These are phyloP conservation scores for Backusella tuberculispora DNA, from an alignment of 192 early-diverging fungal genomes.

Conservation along the genomic window DNA sequence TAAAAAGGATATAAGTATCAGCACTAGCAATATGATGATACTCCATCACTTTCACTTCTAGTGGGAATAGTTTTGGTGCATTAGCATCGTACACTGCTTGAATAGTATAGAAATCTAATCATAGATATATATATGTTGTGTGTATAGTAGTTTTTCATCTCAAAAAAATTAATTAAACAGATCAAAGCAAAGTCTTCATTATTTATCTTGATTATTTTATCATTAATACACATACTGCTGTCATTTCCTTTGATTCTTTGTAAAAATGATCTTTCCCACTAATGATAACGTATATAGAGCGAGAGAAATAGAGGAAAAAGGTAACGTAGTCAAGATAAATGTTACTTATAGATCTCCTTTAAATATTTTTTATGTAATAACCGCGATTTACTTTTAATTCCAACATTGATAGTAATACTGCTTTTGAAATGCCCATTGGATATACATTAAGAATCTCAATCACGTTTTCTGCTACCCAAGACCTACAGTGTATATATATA, in stretches of 20 bases:
- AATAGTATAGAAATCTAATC: slow-evolving; percentile 21
- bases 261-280: slow-evolving; percentile 28
- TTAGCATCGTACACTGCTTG: slow-evolving; percentile 3
- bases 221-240: background rate
- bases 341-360: background rate
- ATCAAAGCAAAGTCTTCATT: no score
- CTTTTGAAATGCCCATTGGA: slow-evolving; percentile 21
- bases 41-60: background rate
- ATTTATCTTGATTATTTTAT: no score
- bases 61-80: background rate
- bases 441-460: background rate
- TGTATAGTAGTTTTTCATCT: background rate
- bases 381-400: slow-evolving; percentile 18
- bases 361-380: background rate
- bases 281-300: background rate
- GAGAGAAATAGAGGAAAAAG: no score
- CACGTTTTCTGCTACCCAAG: slow-evolving; percentile 23
- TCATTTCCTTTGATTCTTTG: slow-evolving; percentile 15
- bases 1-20: slow-evolving; percentile 32
- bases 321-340: background rate
- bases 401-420: background rate
- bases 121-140: background rate
- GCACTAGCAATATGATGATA: background rate
- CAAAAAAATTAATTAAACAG: no score
- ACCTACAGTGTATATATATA: background rate